A percentile compares a stretch with the other conserved stretches of the same genome.
These are phyloP conservation scores for Ploettnerulaceae sp. DNA, from an alignment of 2,329 filamentous ascomycete species.

Conservation along the genomic window DNA sequence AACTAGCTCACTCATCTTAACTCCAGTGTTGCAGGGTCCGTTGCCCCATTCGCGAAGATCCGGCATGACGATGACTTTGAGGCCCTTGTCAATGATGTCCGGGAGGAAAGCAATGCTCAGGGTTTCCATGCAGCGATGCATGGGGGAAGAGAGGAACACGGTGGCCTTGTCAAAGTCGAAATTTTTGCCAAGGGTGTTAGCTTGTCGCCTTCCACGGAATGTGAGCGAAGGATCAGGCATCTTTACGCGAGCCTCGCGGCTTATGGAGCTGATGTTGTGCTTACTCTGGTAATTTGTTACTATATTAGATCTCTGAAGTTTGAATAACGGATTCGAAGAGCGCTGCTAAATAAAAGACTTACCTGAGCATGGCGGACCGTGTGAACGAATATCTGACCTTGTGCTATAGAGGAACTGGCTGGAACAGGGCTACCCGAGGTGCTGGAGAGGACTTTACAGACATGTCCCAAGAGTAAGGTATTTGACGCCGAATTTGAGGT, in stretches of 20 bases:
- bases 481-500: too few species aligned
- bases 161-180: background rate
- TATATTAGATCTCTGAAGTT: too few species aligned
- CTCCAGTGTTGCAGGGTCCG: background rate
- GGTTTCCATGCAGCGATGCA: conserved; percentile 1
- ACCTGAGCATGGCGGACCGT: conserved; percentile 3
- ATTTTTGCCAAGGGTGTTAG: background rate
- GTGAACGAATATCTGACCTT: background rate
- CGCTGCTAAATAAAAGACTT: too few species aligned
- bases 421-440: too few species aligned
- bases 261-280: background rate
- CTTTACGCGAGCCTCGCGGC: background rate
- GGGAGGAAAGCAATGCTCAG: background rate
- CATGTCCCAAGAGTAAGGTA: too few species aligned
- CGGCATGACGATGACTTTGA: conserved; percentile 1
- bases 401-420: too few species aligned
- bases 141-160: background rate
- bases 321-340: too few species aligned
- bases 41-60: conserved; percentile 4
- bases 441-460: too few species aligned
- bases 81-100: background rate
- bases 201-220: background rate
- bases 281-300: background rate
- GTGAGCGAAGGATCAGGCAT: background rate
- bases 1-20: background rate